These are phyloP conservation scores for Teratosphaeriaceae sp. DNA, from an alignment of 2,329 filamentous ascomycete species.

Conservation along the genomic window DNA sequence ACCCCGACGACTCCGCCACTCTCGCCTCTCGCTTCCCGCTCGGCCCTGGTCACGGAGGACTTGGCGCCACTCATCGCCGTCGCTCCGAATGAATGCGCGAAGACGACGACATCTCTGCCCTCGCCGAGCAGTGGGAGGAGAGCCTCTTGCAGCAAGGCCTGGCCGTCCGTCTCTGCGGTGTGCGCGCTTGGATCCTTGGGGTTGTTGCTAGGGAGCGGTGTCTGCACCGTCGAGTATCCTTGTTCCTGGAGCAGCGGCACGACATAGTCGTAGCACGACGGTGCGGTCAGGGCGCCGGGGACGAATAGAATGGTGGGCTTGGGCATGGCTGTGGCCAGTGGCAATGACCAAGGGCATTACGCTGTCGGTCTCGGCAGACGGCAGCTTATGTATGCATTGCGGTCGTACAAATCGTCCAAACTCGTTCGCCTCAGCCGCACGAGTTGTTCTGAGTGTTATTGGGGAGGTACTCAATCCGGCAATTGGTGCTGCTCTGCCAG, in stretches of 20 bases:
- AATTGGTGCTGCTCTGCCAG: not conserved
- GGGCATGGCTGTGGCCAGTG: not conserved
- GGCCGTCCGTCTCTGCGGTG: slow-evolving; percentile 1
- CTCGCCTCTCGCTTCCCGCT: not conserved
- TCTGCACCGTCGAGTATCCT: not conserved
- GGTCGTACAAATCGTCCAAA: too few species aligned
- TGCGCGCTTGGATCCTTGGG: not conserved
- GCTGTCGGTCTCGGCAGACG: too few species aligned
- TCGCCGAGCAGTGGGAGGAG: slow-evolving; percentile 2
- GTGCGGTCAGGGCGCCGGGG: slow-evolving; percentile 2
- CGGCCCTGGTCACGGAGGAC: not conserved
- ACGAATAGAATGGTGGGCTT: slow-evolving; percentile 2
- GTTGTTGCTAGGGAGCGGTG: not conserved
- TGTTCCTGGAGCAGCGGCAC: slow-evolving; percentile 1
- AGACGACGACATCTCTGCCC: slow-evolving; percentile 3
- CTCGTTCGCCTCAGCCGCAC: too few species aligned
- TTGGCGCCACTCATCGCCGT: not conserved
- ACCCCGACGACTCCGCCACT: not conserved
- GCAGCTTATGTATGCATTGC: too few species aligned
- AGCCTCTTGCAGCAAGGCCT: not conserved
- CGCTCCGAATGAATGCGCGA: slow-evolving; percentile 5
- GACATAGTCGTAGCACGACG: not conserved
- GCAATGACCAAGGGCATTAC: too few species aligned
- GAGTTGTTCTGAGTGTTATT: too few species aligned
- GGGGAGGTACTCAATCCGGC: not conserved